Evolutionary conservation across 371 early-diverging fungal species (phyloP).

Genomic region (Hamiltosporidium tvaerminnensis): DNA sequence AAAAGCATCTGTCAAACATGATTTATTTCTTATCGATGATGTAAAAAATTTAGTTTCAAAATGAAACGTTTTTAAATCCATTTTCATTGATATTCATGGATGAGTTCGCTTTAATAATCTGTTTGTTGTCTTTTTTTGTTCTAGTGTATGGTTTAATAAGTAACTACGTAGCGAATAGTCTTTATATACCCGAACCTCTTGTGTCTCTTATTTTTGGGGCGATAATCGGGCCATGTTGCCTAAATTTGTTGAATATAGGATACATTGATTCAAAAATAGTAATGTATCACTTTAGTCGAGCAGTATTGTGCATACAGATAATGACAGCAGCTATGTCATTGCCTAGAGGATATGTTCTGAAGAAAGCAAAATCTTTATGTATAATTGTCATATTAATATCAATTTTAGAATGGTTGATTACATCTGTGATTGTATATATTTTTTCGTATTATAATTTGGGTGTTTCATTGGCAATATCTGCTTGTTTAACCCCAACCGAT

Average conservation of each 20-base stretch:
- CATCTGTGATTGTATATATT: constrained; percentile 19
- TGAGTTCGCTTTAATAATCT: not conserved
- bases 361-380: constrained; percentile 28
- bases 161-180: constrained; percentile 66
- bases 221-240: constrained; percentile 52
- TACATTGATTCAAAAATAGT: constrained; percentile 20
- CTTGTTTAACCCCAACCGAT: constrained; percentile 79
- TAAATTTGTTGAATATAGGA: constrained; percentile 20
- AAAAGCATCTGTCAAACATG: too few species aligned
- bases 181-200: constrained; percentile 72
- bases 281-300: constrained; percentile 37
- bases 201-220: constrained; percentile 71
- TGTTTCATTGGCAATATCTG: constrained; percentile 55
- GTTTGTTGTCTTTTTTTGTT: constrained; percentile 25
- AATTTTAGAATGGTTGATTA: constrained; percentile 20
- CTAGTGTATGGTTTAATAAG: constrained; percentile 62
- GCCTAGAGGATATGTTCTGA: constrained; percentile 33
- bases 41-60: too few species aligned
- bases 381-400: constrained; percentile 28
- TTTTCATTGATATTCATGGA: too few species aligned
- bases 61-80: too few species aligned
- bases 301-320: constrained; percentile 49
- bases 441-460: constrained; percentile 9
- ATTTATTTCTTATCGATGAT: too few species aligned
- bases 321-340: constrained; percentile 48